phyloP scores from a whole-genome alignment of 2,329 filamentous ascomycete genomes.

The Nemania bipapillata region DNA sequence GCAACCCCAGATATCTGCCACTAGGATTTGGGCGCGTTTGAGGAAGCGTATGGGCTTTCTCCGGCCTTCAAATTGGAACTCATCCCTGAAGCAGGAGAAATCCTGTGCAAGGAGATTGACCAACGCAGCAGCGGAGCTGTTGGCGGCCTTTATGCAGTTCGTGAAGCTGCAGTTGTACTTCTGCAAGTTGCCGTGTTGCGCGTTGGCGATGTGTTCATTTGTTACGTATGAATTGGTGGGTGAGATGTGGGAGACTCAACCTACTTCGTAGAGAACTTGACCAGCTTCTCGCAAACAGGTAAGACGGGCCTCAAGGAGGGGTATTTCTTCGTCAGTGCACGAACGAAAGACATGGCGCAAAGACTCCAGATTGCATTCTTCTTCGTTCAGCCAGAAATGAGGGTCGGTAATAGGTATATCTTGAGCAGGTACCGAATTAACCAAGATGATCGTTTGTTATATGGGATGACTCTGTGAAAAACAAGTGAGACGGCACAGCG shows the following conservation, averaged over 20 bases:
- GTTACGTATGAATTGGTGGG: slow-evolving; percentile 25
- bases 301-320: slow-evolving; percentile 81
- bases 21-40: slow-evolving; percentile 95
- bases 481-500: slow-evolving; percentile 33
- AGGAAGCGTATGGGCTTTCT: slow-evolving; percentile 78
- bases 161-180: slow-evolving; percentile 79
- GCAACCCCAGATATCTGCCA: slow-evolving; percentile 95
- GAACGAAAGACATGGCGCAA: slow-evolving; percentile 85
- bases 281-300: slow-evolving; percentile 85
- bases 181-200: slow-evolving; percentile 56
- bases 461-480: slow-evolving; percentile 36
- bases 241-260: slow-evolving; percentile 41
- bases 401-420: slow-evolving; percentile 89
- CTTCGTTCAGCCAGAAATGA: slow-evolving; percentile 83
- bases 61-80: slow-evolving; percentile 77
- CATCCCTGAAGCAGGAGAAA: slow-evolving; percentile 88
- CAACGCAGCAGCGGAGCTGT: slow-evolving; percentile 81
- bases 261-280: slow-evolving; percentile 78
- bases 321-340: slow-evolving; percentile 85
- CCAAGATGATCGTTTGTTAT: slow-evolving; percentile 29
- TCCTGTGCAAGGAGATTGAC: slow-evolving; percentile 86
- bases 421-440: slow-evolving; percentile 53
- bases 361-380: slow-evolving; percentile 78
- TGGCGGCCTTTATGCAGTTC: slow-evolving; percentile 77
- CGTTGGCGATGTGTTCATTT: slow-evolving; percentile 33